Percentiles rank a stretch among this genome's conserved stretches.
These are phyloP conservation scores for Ophiostoma australiae DNA, from an alignment of 2,329 filamentous ascomycete species.

Conservation along the genomic window DNA sequence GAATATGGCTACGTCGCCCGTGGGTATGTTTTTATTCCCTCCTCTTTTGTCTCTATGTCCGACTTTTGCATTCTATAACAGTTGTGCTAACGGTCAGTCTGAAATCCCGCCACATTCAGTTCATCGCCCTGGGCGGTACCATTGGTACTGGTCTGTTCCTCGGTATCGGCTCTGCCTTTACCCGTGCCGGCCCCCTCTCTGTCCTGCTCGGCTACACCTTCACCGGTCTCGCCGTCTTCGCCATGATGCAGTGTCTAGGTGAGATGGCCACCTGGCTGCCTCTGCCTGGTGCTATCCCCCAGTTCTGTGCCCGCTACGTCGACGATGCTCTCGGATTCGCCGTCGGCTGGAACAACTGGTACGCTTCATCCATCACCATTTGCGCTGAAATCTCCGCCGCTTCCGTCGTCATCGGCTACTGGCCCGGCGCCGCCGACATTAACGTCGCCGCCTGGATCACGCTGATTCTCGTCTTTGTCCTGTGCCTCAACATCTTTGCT, in stretches of 20 bases:
- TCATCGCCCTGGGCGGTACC: slow-evolving; percentile 46
- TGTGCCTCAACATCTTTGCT: slow-evolving; percentile 47
- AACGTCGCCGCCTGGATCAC: slow-evolving; percentile 43
- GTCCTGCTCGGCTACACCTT: slow-evolving; percentile 41
- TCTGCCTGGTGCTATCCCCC: slow-evolving; percentile 48
- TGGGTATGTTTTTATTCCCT: slow-evolving; percentile 17
- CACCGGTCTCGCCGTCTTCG: slow-evolving; percentile 44
- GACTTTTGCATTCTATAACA: background rate
- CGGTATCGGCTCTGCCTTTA: slow-evolving; percentile 43
- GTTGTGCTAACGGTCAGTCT: slow-evolving; percentile 28
- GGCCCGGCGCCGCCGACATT: slow-evolving; percentile 33
- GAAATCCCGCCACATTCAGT: slow-evolving; percentile 44
- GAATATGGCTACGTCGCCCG: slow-evolving; percentile 27
- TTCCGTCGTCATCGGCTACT: slow-evolving; percentile 46
- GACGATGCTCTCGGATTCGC: slow-evolving; percentile 46
- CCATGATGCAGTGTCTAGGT: slow-evolving; percentile 42
- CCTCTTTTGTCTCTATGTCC: background rate
- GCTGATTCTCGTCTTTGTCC: slow-evolving; percentile 45
- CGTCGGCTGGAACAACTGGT: slow-evolving; percentile 50
- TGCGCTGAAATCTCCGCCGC: slow-evolving; percentile 43
- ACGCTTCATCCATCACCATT: slow-evolving; percentile 46
- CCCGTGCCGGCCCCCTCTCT: slow-evolving; percentile 41
- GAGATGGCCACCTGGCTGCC: slow-evolving; percentile 61
- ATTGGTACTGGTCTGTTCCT: slow-evolving; percentile 49
- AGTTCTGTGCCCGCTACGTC: slow-evolving; percentile 47